These are phyloP conservation scores for Mayamaea pseudoterrestris DNA, from an alignment of 108 stramenopile genomes.

Conservation along the genomic window DNA sequence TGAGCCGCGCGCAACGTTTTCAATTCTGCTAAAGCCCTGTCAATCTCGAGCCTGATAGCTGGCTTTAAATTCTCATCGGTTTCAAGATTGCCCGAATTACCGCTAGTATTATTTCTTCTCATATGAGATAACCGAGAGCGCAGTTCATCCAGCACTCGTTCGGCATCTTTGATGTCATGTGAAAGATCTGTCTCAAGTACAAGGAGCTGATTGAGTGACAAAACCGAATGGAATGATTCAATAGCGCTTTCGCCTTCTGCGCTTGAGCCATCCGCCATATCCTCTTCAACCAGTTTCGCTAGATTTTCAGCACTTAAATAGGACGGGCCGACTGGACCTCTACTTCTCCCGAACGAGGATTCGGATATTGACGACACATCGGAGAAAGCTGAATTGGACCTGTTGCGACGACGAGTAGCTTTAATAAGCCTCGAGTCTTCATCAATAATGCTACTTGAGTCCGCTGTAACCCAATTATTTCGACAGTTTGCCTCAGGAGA, in stretches of 20 bases:
- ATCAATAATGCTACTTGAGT: too few relatives aligned
- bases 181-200: too few relatives aligned
- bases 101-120: too few relatives aligned
- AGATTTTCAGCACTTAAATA: conserved; percentile 61
- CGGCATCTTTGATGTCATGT: too few relatives aligned
- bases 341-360: conserved; percentile 9
- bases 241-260: conserved; percentile 28
- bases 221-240: conserved; percentile 50
- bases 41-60: conserved; percentile 14
- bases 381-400: conserved; percentile 36
- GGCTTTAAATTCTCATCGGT: too few relatives aligned
- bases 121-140: too few relatives aligned
- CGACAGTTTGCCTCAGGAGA: too few relatives aligned
- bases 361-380: conserved; percentile 41
- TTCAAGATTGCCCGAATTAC: too few relatives aligned
- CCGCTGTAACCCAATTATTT: too few relatives aligned
- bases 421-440: too few relatives aligned
- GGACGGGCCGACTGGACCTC: conserved; percentile 4
- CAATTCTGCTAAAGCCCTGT: conserved; percentile 30
- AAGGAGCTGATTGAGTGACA: neutral
- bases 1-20: conserved; percentile 23
- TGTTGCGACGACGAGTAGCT: conserved; percentile 13
- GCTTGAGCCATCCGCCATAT: conserved; percentile 17
- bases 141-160: too few relatives aligned
- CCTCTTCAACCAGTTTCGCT: conserved; percentile 38